A percentile compares a stretch with the other conserved stretches of the same genome.
Evolutionary conservation across 2,329 filamentous ascomycete species (phyloP).

Genomic region (Sclerotiophoma versabilis): DNA sequence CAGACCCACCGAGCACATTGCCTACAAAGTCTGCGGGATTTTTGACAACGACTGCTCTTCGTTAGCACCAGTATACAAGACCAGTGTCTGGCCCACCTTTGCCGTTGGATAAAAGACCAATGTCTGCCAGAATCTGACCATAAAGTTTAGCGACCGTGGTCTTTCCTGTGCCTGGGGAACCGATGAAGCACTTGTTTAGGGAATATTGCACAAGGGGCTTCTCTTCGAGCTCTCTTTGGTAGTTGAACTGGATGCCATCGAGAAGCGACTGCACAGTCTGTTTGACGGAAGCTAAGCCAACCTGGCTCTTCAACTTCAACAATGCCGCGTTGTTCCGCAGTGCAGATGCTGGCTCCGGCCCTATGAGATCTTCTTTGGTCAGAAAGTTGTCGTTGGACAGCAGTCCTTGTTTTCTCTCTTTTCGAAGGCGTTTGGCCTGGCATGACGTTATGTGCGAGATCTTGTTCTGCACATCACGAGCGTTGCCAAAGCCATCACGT

Average conservation of each 20-base stretch:
- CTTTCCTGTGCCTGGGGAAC: slow-evolving; percentile 77
- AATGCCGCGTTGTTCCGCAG: slow-evolving; percentile 64
- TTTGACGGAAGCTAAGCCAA: slow-evolving; percentile 70
- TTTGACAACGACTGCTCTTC: slow-evolving; percentile 67
- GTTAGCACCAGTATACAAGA: slow-evolving; percentile 7
- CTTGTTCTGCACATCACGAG: slow-evolving; percentile 70
- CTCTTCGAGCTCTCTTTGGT: slow-evolving; percentile 69
- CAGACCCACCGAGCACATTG: slow-evolving; percentile 67
- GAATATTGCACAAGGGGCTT: slow-evolving; percentile 65
- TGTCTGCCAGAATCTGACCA: slow-evolving; percentile 69
- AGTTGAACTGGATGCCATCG: slow-evolving; percentile 70
- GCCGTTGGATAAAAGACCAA: slow-evolving; percentile 71
- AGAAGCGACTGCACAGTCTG: slow-evolving; percentile 64
- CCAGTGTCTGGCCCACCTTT: slow-evolving; percentile 59
- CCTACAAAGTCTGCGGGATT: slow-evolving; percentile 79
- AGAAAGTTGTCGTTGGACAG: slow-evolving; percentile 66
- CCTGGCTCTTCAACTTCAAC: slow-evolving; percentile 63
- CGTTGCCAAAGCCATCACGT: slow-evolving; percentile 75
- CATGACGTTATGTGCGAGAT: slow-evolving; percentile 62
- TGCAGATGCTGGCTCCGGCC: slow-evolving; percentile 67
- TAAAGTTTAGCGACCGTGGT: slow-evolving; percentile 78
- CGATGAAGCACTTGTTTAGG: slow-evolving; percentile 74
- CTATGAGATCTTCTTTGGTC: slow-evolving; percentile 73
- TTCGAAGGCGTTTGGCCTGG: slow-evolving; percentile 64
- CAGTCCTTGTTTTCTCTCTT: slow-evolving; percentile 53